phyloP scores from a whole-genome alignment of 176 grass and related monocot genomes.

The maize (Zea mays) region Zm-B73-REFERENCE-NAM-5.0 NC_050104.1:5587001-5587500 shows the following conservation, averaged over 20 bases:
- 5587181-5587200: slow-evolving; percentile 53
- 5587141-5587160: slow-evolving; percentile 98
- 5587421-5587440: slow-evolving; percentile 53
- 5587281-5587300: slow-evolving; percentile 88
- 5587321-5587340: slow-evolving; percentile 91
- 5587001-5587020: slow-evolving; percentile 32
- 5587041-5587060: slow-evolving; percentile 92
- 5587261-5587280: slow-evolving; percentile 78
- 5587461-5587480: slow-evolving; percentile 30
- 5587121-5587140: slow-evolving; percentile 96
- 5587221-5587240: slow-evolving; percentile 29
- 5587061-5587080: slow-evolving; percentile 99
- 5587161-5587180: slow-evolving; percentile 96
- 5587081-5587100: slow-evolving; percentile 93
- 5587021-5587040: slow-evolving; percentile 60
- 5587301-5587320: slow-evolving; percentile 98
- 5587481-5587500: slow-evolving; percentile 35
- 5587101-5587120: slow-evolving; percentile 91
- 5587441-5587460: slow-evolving; percentile 35
- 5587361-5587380: slow-evolving; percentile 99
- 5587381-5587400: slow-evolving; percentile 75
- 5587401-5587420: slow-evolving; percentile 90
- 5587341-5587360: slow-evolving; percentile 92
- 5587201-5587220: slow-evolving; percentile 32
- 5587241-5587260: slow-evolving; percentile 34